Evolutionary conservation across 768 basidiomycete genomes (phyloP), one percentile per base, ranked within the genome.

Genomic region (Hygrophoropsis aurantiaca): DNA sequence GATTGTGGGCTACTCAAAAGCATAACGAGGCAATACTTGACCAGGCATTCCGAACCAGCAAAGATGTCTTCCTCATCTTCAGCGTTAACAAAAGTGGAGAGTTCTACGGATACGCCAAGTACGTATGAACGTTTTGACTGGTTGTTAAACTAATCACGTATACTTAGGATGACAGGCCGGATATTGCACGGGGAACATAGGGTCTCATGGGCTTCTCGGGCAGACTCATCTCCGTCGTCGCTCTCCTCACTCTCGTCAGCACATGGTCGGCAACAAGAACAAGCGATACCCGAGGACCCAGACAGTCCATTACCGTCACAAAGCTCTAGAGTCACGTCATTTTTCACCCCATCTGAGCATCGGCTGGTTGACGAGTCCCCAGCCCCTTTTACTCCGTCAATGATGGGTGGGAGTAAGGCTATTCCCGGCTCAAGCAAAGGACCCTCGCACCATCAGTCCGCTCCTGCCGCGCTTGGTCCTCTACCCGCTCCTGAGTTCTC

Each of bases 1-100:
- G 89, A 1, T 45, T 89, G 2, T 97, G 95, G 95, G 87, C 90
- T 37, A 97, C 94, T 1, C 95, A 98, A 68, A 78, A 74, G 55
- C 94, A 95, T 68, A 97, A 95, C 58, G 92, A 97, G 67, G 82
- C 81, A 8, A 82, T 95, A 40, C 73, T 97, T 13, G 93, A 97
- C 54, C 91, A 91, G 63, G 94, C 95, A 1, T 98, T 75, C 65
- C 83, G 94, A n/a, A 97, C 92, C 3, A 86, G 87, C 52, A 77
- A 80, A 53, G 89, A 94, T 20, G 94, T 97, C 3, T 88, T 77
- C 58, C 77, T 97, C 36, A 83, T 98, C 47, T 97, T 97, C 57
- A 81, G 93, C 27, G 95, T 90, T 15, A 97, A 97, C 69, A 91
- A 87, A 62, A 88, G 87, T 47, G 93, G 95, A 27, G 91, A 92